Conservation (phyloP, 768 basidiomycete genomes). For the Lactarius psammicola region DNA sequence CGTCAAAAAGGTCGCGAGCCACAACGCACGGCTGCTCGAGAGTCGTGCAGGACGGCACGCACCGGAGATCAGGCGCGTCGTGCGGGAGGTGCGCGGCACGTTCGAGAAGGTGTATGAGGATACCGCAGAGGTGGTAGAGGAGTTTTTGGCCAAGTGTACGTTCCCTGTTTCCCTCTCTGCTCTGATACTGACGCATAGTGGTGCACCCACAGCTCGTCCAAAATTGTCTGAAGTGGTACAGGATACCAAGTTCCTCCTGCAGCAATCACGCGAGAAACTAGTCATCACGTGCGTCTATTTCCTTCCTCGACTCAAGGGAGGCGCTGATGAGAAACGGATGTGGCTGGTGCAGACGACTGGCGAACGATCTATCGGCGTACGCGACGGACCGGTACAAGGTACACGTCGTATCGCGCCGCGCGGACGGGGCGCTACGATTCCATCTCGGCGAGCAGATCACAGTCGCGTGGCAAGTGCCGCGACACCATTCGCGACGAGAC, state of each 20-base stretch:
- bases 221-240: constrained; percentile 85
- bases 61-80: constrained; percentile 79
- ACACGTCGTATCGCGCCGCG: constrained; percentile 52
- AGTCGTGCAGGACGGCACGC: constrained; percentile 76
- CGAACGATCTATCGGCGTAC: constrained; percentile 75
- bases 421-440: constrained; percentile 58
- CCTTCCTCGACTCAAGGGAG: not conserved
- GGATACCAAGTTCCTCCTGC: constrained; percentile 87
- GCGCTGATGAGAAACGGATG: constrained; percentile 3
- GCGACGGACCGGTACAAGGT: constrained; percentile 80
- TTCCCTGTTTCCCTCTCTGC: constrained; percentile 12
- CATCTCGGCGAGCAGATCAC: constrained; percentile 89
- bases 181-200: constrained; percentile 15
- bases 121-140: constrained; percentile 89
- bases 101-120: constrained; percentile 96
- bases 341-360: constrained; percentile 57
- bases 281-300: constrained; percentile 76
- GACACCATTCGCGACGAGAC: constrained; percentile 83
- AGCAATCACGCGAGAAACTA: constrained; percentile 86
- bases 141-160: constrained; percentile 89
- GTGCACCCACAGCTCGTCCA: constrained; percentile 79
- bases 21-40: constrained; percentile 75
- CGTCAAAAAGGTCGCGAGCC: constrained; percentile 88
- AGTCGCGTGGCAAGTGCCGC: constrained; percentile 85
- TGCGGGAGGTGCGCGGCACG: constrained; percentile 88